Evolutionary conservation across 1,284 basidiomycete species (phyloP), one percentile per base, ranked within the genome.

Genomic region (Quambalaria eucalypti): DNA sequence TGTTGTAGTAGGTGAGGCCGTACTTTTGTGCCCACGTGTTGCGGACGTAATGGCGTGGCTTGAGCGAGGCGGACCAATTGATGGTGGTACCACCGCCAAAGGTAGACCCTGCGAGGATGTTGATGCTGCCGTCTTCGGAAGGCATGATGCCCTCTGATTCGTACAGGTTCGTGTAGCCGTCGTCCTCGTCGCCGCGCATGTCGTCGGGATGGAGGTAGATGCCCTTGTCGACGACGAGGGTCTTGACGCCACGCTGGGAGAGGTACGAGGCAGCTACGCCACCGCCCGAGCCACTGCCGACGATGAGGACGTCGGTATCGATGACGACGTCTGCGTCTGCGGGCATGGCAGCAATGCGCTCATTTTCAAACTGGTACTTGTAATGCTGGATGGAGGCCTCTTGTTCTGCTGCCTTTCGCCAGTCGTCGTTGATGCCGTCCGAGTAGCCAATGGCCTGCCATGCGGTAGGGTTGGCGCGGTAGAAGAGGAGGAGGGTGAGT

Each of bases 21-120:
- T 66, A 66, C 57, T 71, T 64, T 48, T 70, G 69, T 4, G 77
- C 70, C 79, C 78, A 79, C 4, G 76, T 69, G 39, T 74, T 62
- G 48, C 78, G 72, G 6, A 78, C 62, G 56, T 71, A 76, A 55
- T 73, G 65, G n/a, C 75, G 76, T 12, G 77, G 76, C 57, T 71
- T 69, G 49, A 78, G 71, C 21, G 76, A 76, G 2, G 77, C 79
- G 0, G 77, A 77, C 79, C 79, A 80, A 64, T 80, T 80, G 68
- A 80, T 74, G 21, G 76, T 71, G 0, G 76, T 77, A 12, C 79
- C 79, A 4, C 79, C 79, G 5, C 79, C 79, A 26, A 79, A 79
- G 16, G 74, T 76, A 14, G 70, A 68, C 0, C 76, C 79, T 2
- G 77, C 76, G 3, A 80, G 63, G 23, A 80, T 53, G 47, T 70